phyloP scores from a whole-genome alignment of 768 basidiomycete genomes.

The Astraeus odoratus region DNA sequence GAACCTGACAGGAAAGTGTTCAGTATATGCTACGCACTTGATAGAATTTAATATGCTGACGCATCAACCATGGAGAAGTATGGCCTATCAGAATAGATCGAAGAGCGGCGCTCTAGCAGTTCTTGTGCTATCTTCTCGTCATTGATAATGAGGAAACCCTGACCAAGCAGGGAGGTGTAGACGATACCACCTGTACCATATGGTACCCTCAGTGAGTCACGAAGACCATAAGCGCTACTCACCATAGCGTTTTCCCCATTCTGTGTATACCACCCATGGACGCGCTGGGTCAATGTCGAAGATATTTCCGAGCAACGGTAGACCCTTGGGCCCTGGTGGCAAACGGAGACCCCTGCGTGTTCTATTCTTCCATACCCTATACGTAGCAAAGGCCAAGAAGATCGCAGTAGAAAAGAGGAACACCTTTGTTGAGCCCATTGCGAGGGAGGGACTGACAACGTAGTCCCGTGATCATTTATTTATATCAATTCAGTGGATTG shows the following conservation, averaged over 20 bases:
- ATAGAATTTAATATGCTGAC: constrained; percentile 14
- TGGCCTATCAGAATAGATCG: constrained; percentile 23
- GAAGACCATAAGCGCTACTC: constrained; percentile 24
- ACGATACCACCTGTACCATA: constrained; percentile 19
- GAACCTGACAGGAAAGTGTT: constrained; percentile 9
- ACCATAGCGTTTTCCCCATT: constrained; percentile 23
- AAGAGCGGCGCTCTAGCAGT: constrained; percentile 20
- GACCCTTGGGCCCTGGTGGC: constrained; percentile 25
- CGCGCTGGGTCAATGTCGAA: constrained; percentile 17
- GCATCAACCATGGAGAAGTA: no score
- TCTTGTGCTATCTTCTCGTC: constrained; percentile 15
- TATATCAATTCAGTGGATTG: no score
- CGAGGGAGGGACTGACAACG: no score
- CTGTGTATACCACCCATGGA: constrained; percentile 30
- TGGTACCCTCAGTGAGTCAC: neutral
- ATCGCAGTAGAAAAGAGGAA: no score
- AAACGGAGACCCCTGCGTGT: no score
- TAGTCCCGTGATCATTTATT: no score
- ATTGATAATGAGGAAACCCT: constrained; percentile 22
- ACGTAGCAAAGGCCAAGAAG: no score
- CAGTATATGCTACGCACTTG: neutral
- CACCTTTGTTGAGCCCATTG: no score
- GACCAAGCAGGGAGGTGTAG: constrained; percentile 19
- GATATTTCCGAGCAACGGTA: constrained; percentile 22
- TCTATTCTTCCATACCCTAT: no score